Evolutionary conservation across 768 basidiomycete genomes (phyloP).

Genomic region (Mrakia frigida): DNA sequence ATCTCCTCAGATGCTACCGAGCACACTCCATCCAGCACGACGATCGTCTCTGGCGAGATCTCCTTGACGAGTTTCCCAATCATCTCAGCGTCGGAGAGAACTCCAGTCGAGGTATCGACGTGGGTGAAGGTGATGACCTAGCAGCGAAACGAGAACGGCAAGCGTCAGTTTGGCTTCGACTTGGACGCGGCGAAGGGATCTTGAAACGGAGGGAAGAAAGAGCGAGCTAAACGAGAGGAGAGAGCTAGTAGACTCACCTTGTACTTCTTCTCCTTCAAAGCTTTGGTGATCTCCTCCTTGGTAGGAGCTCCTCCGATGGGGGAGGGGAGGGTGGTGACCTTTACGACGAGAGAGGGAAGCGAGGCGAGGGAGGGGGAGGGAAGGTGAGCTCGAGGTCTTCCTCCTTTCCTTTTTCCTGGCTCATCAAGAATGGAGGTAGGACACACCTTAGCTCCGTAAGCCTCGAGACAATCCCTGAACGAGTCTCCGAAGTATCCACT

Average conservation of each 20-base stretch:
- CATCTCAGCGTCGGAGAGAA: slow-evolving; percentile 67
- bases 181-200: not conserved
- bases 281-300: slow-evolving; percentile 45
- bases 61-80: slow-evolving; percentile 66
- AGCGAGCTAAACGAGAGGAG: not conserved
- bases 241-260: slow-evolving; percentile 46
- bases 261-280: slow-evolving; percentile 72
- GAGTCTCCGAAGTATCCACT: slow-evolving; percentile 92
- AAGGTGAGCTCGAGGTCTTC: not conserved
- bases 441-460: slow-evolving; percentile 79
- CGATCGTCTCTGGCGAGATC: slow-evolving; percentile 79
- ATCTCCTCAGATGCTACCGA: slow-evolving; percentile 95
- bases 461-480: slow-evolving; percentile 59
- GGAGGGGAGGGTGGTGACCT: slow-evolving; percentile 69
- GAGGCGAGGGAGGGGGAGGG: not conserved
- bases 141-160: not conserved
- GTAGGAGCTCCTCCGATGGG: slow-evolving; percentile 72
- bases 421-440: no score
- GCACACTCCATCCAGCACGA: slow-evolving; percentile 89
- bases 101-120: slow-evolving; percentile 67
- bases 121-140: slow-evolving; percentile 80
- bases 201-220: not conserved
- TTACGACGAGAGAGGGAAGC: not conserved
- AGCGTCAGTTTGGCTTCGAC: not conserved
- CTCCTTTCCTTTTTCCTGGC: no score